Evolutionary conservation across 176 grass and related monocot genomes (phyloP).

Genomic region (Phragmites australis): DNA sequence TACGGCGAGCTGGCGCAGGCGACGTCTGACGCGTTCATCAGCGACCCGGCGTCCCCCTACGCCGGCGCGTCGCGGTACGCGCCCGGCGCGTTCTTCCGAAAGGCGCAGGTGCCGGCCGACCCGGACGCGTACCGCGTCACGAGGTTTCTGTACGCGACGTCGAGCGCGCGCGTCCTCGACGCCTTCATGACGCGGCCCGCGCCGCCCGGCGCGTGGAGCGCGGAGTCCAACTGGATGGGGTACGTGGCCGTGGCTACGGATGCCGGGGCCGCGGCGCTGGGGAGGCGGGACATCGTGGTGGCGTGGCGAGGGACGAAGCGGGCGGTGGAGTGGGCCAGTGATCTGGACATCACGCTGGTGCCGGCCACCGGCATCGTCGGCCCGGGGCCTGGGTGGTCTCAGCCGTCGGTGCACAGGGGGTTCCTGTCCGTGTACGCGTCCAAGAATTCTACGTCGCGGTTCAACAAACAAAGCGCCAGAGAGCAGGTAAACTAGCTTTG

Average conservation of each 20-base stretch:
- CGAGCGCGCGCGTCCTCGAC: constrained; percentile 37
- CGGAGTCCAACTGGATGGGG: constrained; percentile 79
- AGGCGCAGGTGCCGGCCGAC: constrained; percentile 37
- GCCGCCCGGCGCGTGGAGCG: constrained; percentile 48
- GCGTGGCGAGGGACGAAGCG: constrained; percentile 77
- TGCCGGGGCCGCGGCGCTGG: constrained; percentile 44
- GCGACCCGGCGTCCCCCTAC: constrained; percentile 53
- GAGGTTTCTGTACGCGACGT: constrained; percentile 80
- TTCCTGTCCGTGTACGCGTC: constrained; percentile 84
- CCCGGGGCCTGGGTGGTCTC: neutral
- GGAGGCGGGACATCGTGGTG: constrained; percentile 78
- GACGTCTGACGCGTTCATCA: constrained; percentile 66
- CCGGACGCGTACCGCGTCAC: constrained; percentile 54
- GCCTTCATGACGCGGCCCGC: constrained; percentile 37
- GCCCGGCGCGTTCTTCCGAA: constrained; percentile 40
- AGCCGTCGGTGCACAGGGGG: constrained; percentile 65
- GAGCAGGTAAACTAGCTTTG: constrained; percentile 60
- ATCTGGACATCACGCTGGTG: constrained; percentile 68
- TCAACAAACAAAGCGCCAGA: constrained; percentile 71
- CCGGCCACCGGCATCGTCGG: constrained; percentile 57
- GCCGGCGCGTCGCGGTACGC: constrained; percentile 58
- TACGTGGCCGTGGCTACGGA: constrained; percentile 86
- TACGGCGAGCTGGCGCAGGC: constrained; percentile 77
- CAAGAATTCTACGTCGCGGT: constrained; percentile 54
- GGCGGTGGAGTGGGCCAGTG: constrained; percentile 60